Percentiles rank a stretch among this genome's conserved stretches.
phyloP scores from a whole-genome alignment of 257 asterid species.

The Scutellaria baicalensis region DNA sequence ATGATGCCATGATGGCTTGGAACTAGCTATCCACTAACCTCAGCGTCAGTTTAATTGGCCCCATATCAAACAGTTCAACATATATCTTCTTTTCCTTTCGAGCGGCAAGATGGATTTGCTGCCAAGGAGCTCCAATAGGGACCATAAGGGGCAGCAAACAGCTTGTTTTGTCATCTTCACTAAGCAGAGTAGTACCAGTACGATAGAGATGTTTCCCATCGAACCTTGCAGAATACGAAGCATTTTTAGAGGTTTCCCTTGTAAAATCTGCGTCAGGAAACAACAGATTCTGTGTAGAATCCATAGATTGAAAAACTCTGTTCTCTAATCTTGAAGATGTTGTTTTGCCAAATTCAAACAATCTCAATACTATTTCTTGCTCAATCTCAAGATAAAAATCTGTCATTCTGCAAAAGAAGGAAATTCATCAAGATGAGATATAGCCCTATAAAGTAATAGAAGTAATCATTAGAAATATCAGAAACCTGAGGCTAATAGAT shows the following conservation, averaged over 20 bases:
- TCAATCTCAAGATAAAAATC: slow-evolving; percentile 88
- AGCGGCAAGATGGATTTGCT: slow-evolving; percentile 68
- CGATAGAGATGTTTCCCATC: slow-evolving; percentile 29
- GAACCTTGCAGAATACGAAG: slow-evolving; percentile 23
- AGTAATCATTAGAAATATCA: slow-evolving; percentile 10
- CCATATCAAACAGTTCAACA: slow-evolving; percentile 79
- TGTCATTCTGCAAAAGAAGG: slow-evolving; percentile 57
- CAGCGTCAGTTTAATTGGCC: slow-evolving; percentile 72
- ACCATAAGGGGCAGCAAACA: slow-evolving; percentile 46
- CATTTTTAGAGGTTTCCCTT: slow-evolving; percentile 29
- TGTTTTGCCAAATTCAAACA: slow-evolving; percentile 65
- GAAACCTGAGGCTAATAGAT: slow-evolving; percentile 71
- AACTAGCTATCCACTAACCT: slow-evolving; percentile 45
- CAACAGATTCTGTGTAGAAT: slow-evolving; percentile 39
- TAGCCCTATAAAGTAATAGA: neutral
- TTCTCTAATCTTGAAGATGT: slow-evolving; percentile 57
- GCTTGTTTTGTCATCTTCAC: slow-evolving; percentile 28
- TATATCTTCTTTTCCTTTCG: slow-evolving; percentile 76
- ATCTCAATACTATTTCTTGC: slow-evolving; percentile 70
- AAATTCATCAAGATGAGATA: slow-evolving; percentile 15
- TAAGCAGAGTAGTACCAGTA: slow-evolving; percentile 21
- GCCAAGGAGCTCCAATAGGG: slow-evolving; percentile 99
- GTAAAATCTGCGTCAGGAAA: slow-evolving; percentile 33
- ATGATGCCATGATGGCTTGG: slow-evolving; percentile 13
- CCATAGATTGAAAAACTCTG: slow-evolving; percentile 37